These are phyloP conservation scores for Letharia lupina DNA, from an alignment of 495 filamentous ascomycete genomes.

Conservation along the genomic window DNA sequence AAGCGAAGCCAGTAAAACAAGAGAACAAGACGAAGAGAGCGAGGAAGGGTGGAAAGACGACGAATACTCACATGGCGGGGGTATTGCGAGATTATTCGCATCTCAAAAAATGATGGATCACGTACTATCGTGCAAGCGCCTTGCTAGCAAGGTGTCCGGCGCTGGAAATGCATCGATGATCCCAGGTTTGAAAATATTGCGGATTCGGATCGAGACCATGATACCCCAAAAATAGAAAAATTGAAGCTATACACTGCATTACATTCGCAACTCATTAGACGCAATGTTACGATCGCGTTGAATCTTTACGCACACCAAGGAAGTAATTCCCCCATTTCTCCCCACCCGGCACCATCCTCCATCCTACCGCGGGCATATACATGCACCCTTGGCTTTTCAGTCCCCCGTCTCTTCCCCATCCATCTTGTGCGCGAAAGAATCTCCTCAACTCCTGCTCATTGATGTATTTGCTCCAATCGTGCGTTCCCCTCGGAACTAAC, in stretches of 20 bases:
- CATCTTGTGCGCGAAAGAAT: slow-evolving; percentile 44
- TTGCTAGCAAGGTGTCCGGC: slow-evolving; percentile 13
- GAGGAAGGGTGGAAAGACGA: slow-evolving; percentile 71
- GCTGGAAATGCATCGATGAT: not conserved
- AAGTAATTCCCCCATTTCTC: slow-evolving; percentile 96
- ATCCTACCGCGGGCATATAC: slow-evolving; percentile 85
- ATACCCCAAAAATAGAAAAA: not conserved
- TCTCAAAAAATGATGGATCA: slow-evolving; percentile 37
- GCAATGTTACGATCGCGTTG: not conserved
- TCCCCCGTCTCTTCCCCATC: slow-evolving; percentile 46
- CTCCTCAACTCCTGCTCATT: slow-evolving; percentile 70
- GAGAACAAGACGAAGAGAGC: slow-evolving; percentile 55
- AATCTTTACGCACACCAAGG: slow-evolving; percentile 67
- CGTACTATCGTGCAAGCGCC: not conserved
- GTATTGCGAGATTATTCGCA: slow-evolving; percentile 79
- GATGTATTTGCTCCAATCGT: slow-evolving; percentile 93
- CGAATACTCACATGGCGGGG: slow-evolving; percentile 86
- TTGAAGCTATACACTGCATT: not conserved
- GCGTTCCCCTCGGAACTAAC: slow-evolving; percentile 79
- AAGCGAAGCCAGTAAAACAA: slow-evolving; percentile 46
- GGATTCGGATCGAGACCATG: not conserved
- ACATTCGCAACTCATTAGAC: not conserved
- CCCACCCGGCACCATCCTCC: slow-evolving; percentile 73
- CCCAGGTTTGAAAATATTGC: not conserved
- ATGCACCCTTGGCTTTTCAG: slow-evolving; percentile 68